phyloP scores from a whole-genome alignment of 805 yeast species.

The Spencermartinsiella europaea region DNA sequence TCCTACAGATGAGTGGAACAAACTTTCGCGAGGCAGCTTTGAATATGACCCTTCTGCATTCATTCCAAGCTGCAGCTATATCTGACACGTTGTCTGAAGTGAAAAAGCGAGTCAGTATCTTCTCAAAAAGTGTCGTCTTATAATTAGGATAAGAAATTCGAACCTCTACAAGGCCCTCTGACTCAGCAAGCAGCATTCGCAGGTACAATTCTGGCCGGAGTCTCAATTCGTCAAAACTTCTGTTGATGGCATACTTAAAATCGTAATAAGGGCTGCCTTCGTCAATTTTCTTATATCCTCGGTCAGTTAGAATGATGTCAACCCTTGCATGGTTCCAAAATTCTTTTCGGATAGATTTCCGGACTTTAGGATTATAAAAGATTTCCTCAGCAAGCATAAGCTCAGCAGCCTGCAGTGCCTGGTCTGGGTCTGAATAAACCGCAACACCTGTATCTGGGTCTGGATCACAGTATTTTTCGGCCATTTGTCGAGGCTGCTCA shows the following conservation, averaged over 20 bases:
- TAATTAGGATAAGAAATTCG: constrained; percentile 51
- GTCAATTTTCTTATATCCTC: constrained; percentile 73
- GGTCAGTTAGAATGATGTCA: constrained; percentile 75
- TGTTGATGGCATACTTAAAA: constrained; percentile 83
- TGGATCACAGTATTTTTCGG: constrained; percentile 35
- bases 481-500: constrained; percentile 55
- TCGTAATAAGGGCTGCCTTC: constrained; percentile 78
- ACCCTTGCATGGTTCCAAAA: constrained; percentile 58
- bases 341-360: constrained; percentile 58
- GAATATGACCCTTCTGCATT: constrained; percentile 61
- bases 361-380: constrained; percentile 71
- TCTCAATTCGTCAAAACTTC: constrained; percentile 69
- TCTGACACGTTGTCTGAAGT: constrained; percentile 57
- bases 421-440: constrained; percentile 28
- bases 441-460: constrained; percentile 10
- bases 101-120: constrained; percentile 33
- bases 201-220: constrained; percentile 74
- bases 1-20: constrained; percentile 60
- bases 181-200: constrained; percentile 89
- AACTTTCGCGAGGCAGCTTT: constrained; percentile 62
- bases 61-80: constrained; percentile 71
- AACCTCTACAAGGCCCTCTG: constrained; percentile 63
- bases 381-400: constrained; percentile 75
- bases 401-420: constrained; percentile 68
- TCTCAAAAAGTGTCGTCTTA: constrained; percentile 36